Conservation (phyloP, 371 early-diverging fungal genomes). For the Rhizomucor pusillus region DNA sequence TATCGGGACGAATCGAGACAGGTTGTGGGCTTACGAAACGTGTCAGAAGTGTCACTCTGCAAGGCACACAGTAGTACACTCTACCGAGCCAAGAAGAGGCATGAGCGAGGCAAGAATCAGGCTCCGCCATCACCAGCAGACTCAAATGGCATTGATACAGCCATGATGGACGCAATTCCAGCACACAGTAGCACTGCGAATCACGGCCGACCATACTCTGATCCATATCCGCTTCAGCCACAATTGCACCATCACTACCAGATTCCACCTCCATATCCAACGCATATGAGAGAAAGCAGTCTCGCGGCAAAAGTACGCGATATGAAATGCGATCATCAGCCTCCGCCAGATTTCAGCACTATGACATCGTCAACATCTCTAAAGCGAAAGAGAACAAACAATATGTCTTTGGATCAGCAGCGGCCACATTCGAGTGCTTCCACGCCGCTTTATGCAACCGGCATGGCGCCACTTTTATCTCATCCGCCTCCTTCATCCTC, state of each 20-base stretch:
- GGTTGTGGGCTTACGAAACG: slow-evolving; percentile 29
- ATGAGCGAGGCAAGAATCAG: slow-evolving; percentile 30
- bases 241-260: slow-evolving; percentile 5
- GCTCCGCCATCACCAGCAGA: slow-evolving; percentile 47
- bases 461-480: slow-evolving; percentile 13
- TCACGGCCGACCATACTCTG: slow-evolving; percentile 7
- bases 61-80: slow-evolving; percentile 52
- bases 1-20: slow-evolving; percentile 33
- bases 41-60: slow-evolving; percentile 48
- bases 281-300: slow-evolving; percentile 20
- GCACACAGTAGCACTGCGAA: too few relatives aligned
- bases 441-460: slow-evolving; percentile 30
- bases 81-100: slow-evolving; percentile 50
- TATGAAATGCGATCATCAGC: slow-evolving; percentile 16
- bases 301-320: slow-evolving; percentile 40
- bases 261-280: slow-evolving; percentile 6
- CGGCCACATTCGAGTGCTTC: slow-evolving; percentile 31
- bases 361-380: slow-evolving; percentile 32
- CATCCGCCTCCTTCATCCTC: slow-evolving; percentile 13
- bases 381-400: slow-evolving; percentile 28
- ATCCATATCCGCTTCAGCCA: slow-evolving; percentile 15
- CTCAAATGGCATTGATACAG: slow-evolving; percentile 23
- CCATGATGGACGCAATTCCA: not conserved
- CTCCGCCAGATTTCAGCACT: slow-evolving; percentile 27
- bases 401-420: not conserved